Conservation (phyloP, 345 rosid genomes). For the Melastoma malabathricum region DNA sequence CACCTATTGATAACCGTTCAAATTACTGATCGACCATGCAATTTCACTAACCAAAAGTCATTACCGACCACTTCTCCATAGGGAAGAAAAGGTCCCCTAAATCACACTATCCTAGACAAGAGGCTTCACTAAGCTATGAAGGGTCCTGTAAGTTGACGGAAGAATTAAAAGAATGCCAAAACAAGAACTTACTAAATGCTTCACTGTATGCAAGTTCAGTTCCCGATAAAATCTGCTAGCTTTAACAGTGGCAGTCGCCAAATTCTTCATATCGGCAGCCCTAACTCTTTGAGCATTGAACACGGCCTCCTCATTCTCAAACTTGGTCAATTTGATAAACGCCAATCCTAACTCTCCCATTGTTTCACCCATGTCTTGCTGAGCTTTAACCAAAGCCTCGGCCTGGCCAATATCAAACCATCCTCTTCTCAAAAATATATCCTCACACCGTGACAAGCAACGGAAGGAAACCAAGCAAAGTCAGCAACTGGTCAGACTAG, state of each 20-base stretch:
- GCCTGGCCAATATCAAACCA: conserved; percentile 33
- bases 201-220: conserved; percentile 71
- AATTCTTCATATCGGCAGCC: conserved; percentile 73
- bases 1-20: too few species aligned
- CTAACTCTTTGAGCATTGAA: conserved; percentile 61
- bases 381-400: conserved; percentile 81
- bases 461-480: background rate
- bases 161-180: background rate
- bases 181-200: conserved; percentile 63
- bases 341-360: conserved; percentile 86
- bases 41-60: too few species aligned
- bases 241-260: conserved; percentile 94
- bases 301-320: conserved; percentile 82
- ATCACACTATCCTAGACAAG: too few species aligned
- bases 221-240: conserved; percentile 94
- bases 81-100: too few species aligned
- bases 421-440: background rate
- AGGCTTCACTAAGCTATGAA: too few species aligned
- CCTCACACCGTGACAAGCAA: background rate
- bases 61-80: too few species aligned
- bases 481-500: background rate
- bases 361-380: conserved; percentile 96
- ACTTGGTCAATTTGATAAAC: conserved; percentile 79
- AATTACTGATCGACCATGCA: too few species aligned
- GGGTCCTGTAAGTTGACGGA: background rate